These are phyloP conservation scores for Microbotryum intermedium DNA, from an alignment of 1,284 basidiomycete genomes.

Conservation along the genomic window DNA sequence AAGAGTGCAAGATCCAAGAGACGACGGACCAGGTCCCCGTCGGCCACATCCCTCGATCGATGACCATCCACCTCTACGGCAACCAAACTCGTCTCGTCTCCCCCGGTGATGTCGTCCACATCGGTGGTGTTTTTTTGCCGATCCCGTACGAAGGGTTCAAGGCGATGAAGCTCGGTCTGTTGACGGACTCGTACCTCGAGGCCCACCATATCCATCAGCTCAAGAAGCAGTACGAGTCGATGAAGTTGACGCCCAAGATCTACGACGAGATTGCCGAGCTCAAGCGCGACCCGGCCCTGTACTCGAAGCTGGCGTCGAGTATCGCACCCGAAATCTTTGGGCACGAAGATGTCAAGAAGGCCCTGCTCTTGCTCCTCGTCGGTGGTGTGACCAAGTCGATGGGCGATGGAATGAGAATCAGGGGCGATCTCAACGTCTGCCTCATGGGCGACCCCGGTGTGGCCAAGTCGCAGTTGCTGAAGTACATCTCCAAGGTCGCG, in stretches of 20 bases:
- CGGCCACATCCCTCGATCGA: conserved; percentile 95
- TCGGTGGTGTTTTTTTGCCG: conserved; percentile 83
- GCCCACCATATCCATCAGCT: conserved; percentile 83
- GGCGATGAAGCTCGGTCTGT: conserved; percentile 81
- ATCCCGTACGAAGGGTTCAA: conserved; percentile 81
- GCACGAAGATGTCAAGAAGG: conserved; percentile 96
- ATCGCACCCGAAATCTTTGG: conserved; percentile 99
- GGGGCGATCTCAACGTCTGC: conserved; percentile 95
- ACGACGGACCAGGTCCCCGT: conserved; percentile 99
- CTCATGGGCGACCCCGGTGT: conserved; percentile 99
- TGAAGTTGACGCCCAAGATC: conserved; percentile 85
- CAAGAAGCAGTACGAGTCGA: conserved; percentile 93
- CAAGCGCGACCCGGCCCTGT: conserved; percentile 63
- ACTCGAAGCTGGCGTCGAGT: conserved; percentile 61
- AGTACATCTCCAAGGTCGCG: conserved; percentile 97
- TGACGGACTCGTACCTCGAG: conserved; percentile 97
- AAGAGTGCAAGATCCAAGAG: conserved; percentile 98
- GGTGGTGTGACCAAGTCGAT: conserved; percentile 92
- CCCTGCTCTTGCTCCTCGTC: conserved; percentile 83
- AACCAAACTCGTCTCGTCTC: conserved; percentile 82
- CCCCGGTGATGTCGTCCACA: conserved; percentile 89
- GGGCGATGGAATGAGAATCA: conserved; percentile 96
- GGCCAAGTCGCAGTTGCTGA: conserved; percentile 94
- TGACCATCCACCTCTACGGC: conserved; percentile 92
- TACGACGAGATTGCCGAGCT: conserved; percentile 61